These are phyloP conservation scores for Talaromyces sp. DNA, from an alignment of 2,329 filamentous ascomycete genomes.

Conservation along the genomic window DNA sequence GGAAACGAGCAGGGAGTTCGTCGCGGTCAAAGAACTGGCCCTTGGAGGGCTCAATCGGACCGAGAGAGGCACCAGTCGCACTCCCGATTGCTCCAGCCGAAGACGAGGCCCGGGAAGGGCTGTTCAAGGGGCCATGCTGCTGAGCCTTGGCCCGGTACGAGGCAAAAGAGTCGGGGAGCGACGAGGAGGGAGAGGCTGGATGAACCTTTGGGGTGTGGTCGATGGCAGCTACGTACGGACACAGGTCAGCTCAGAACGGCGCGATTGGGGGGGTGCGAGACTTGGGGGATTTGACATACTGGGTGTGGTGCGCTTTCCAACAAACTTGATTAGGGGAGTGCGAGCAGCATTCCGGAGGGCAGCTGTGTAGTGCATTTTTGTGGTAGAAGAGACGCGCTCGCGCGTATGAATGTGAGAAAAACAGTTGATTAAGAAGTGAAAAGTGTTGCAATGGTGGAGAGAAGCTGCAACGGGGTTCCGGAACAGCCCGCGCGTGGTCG, in stretches of 20 bases:
- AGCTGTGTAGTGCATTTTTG: constrained; percentile 37
- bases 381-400: constrained; percentile 2
- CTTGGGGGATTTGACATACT: constrained; percentile 27
- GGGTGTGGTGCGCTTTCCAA: constrained; percentile 42
- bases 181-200: constrained; percentile 50
- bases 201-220: constrained; percentile 54
- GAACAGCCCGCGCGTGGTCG: not conserved
- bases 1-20: constrained; percentile 81
- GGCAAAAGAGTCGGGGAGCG: constrained; percentile 57
- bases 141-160: constrained; percentile 58
- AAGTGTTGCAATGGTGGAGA: not conserved
- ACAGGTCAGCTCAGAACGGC: not conserved
- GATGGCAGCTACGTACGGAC: constrained; percentile 29
- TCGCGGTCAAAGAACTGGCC: constrained; percentile 84
- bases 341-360: constrained; percentile 37
- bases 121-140: constrained; percentile 56
- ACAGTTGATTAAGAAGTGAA: not conserved
- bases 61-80: constrained; percentile 62
- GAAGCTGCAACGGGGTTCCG: not conserved
- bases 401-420: not conserved
- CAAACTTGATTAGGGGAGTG: constrained; percentile 45
- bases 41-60: constrained; percentile 61
- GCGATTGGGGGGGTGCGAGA: not conserved
- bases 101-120: constrained; percentile 25
- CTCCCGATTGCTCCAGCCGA: constrained; percentile 48